Evolutionary conservation across 495 filamentous ascomycete species (phyloP).

Genomic region (Aspergillus haitiensis): DNA sequence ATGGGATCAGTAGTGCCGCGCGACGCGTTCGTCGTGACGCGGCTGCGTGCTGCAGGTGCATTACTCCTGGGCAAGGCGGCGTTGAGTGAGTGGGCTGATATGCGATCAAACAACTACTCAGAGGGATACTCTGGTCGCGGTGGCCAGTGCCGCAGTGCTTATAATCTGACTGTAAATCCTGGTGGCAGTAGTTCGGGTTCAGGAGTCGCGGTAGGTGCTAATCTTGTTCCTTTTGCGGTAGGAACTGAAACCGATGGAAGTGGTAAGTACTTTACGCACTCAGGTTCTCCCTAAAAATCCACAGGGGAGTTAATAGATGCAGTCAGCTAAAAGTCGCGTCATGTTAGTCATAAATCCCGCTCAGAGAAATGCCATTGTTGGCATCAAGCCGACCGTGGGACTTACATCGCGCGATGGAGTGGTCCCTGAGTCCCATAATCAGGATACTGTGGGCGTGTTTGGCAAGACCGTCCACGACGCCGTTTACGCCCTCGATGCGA

Average conservation of each 20-base stretch:
- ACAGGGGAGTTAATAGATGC: no score
- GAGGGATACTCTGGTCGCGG: constrained; percentile 67
- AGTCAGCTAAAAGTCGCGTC: constrained; percentile 11
- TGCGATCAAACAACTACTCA: constrained; percentile 69
- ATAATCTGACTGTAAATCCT: constrained; percentile 69
- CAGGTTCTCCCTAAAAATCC: no score
- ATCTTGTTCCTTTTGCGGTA: constrained; percentile 60
- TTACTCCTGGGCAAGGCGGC: constrained; percentile 69
- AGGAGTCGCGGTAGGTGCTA: constrained; percentile 60
- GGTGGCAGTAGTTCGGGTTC: constrained; percentile 66
- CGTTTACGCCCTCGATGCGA: constrained; percentile 63
- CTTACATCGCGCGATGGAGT: constrained; percentile 62
- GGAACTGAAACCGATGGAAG: constrained; percentile 78
- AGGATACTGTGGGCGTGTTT: constrained; percentile 68
- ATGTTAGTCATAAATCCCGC: constrained; percentile 64
- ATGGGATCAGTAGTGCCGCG: constrained; percentile 64
- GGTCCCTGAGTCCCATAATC: constrained; percentile 63
- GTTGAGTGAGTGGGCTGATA: constrained; percentile 72
- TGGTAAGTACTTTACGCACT: constrained; percentile 33
- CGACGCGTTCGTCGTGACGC: constrained; percentile 61
- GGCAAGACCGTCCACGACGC: constrained; percentile 67
- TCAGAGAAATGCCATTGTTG: constrained; percentile 62
- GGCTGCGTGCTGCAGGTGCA: constrained; percentile 64
- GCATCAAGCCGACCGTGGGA: constrained; percentile 68
- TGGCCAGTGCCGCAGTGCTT: constrained; percentile 64